phyloP scores from a whole-genome alignment of 331 rosid genomes.

The Malus hybrid region DNA sequence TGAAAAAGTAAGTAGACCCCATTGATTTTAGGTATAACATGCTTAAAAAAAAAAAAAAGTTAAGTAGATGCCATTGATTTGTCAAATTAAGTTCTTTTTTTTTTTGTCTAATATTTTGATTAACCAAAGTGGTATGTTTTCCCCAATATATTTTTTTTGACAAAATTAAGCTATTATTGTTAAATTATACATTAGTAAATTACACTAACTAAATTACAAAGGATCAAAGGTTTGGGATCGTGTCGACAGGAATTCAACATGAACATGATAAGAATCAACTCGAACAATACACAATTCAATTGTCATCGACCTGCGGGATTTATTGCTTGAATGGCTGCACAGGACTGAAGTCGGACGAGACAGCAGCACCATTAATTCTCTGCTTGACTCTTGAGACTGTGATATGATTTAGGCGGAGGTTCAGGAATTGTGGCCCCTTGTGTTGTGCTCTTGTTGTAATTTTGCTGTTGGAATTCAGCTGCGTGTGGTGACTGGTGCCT shows the following conservation, averaged over 20 bases:
- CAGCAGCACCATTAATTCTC: neutral
- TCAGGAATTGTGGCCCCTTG: neutral
- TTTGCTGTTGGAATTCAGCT: no score
- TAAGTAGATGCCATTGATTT: no score
- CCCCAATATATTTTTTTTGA: neutral
- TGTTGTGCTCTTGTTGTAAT: neutral
- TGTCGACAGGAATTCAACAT: no score
- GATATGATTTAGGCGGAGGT: neutral
- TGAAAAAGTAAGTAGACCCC: no score
- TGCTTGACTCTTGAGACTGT: neutral
- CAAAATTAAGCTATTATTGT: no score
- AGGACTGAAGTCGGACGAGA: neutral
- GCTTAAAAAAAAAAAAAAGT: no score
- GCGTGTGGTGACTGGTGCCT: no score
- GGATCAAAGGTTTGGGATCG: no score
- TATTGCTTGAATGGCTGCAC: neutral
- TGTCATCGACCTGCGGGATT: neutral
- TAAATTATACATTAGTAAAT: no score
- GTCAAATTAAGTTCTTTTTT: neutral
- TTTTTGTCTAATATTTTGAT: neutral
- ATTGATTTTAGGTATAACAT: no score
- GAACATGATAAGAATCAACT: neutral
- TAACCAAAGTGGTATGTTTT: neutral
- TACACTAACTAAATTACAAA: no score
- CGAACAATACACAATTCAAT: neutral